phyloP scores from a whole-genome alignment of 352 stramenopile species.

The Globisporangium barbulae region DNA sequence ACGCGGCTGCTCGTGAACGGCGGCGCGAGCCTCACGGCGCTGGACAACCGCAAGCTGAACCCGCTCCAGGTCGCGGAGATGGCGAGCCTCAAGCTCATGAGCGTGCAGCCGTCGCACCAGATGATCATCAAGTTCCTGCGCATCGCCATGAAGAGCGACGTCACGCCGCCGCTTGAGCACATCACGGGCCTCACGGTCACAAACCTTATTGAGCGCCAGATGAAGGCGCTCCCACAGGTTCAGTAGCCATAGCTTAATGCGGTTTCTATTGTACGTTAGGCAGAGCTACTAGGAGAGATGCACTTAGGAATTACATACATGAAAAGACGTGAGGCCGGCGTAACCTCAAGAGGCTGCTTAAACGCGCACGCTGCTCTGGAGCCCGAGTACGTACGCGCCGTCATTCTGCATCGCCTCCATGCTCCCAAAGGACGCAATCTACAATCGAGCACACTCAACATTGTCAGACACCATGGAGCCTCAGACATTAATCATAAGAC shows the following conservation, averaged over 20 bases:
- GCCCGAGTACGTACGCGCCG: slow-evolving; percentile 29
- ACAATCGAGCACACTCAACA: not conserved
- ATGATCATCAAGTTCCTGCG: slow-evolving; percentile 86
- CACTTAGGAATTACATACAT: slow-evolving; percentile 10
- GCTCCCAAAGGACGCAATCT: slow-evolving; percentile 48
- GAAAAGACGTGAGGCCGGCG: not conserved
- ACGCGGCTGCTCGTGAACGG: slow-evolving; percentile 54
- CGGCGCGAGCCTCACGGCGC: slow-evolving; percentile 43
- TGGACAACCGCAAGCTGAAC: slow-evolving; percentile 65
- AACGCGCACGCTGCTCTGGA: slow-evolving; percentile 36
- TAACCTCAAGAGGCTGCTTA: slow-evolving; percentile 17
- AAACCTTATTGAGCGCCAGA: slow-evolving; percentile 60
- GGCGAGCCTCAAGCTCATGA: slow-evolving; percentile 68
- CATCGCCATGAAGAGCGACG: slow-evolving; percentile 67
- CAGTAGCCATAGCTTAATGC: slow-evolving; percentile 2
- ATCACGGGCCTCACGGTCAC: slow-evolving; percentile 68
- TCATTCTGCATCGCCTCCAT: slow-evolving; percentile 48
- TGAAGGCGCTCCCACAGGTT: slow-evolving; percentile 40
- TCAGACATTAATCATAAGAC: not conserved
- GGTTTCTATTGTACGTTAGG: slow-evolving; percentile 12
- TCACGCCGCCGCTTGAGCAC: slow-evolving; percentile 73
- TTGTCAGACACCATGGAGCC: not conserved
- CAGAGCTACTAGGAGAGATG: not conserved
- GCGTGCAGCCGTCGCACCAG: slow-evolving; percentile 76
- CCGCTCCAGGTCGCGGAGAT: slow-evolving; percentile 72